Evolutionary conservation across 768 basidiomycete species (phyloP), one percentile per base, ranked within the genome.

Genomic region (Lenzites betulinus): DNA sequence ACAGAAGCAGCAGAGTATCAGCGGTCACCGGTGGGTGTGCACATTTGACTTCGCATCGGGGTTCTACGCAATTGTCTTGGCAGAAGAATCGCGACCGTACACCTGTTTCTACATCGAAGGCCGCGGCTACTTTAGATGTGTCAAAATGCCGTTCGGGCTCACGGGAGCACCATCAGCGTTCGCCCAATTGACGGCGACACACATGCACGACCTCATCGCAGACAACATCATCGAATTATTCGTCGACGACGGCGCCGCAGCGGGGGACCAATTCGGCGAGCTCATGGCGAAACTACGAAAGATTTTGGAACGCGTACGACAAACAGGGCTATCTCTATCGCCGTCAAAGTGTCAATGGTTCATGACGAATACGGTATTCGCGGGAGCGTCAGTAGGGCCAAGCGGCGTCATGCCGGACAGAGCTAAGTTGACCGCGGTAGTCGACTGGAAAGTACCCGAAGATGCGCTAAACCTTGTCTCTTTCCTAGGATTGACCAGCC

Each of bases 11-110:
- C 69, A 73, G 42, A 7, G 64, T 0, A 63, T 80, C 0, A 68
- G 66, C 1, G 78, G 79, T 0, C 76, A 81, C 48, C 47, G 71
- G 0, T 81, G 72, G 64, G 44, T 76, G 0, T 69, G 62, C 9
- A 59, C 73, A 0, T 74, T 79, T 23, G 77, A 81, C 63, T 76
- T 78, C 53, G 73, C 76, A 2, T 65, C 67, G 0, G 79, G 77
- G 0, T 80, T 78, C 68, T 71, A 74, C 25, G 67, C 64, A 0
- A 59, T 70, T 2, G 23, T 56, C 4, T 57, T 73, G 1, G 60
- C 46, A 3, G 50, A 66, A 25, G 60, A 64, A 1, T 42, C 49
- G 3, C 1, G 44, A 12, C 71, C 68, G 0, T 75, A 73, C 42
- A 63, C 75, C 0, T 66, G 64, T 7, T 78, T 81, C 58, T 78